Evolutionary conservation across 1,284 basidiomycete genomes (phyloP).

Genomic region (Anthracocystis setariae): DNA sequence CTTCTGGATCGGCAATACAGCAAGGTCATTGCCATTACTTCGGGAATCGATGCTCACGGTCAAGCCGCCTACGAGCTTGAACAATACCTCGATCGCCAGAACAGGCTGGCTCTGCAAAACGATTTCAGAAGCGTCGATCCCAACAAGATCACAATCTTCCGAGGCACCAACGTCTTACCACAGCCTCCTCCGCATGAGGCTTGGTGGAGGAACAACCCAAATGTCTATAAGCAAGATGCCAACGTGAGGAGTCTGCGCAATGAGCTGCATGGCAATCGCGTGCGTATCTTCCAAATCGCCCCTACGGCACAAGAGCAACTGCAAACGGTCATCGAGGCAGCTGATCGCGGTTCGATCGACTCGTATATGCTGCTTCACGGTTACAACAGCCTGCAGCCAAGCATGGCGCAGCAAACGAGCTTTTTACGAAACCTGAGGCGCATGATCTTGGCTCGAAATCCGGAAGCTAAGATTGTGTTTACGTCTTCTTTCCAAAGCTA

Average conservation of each 20-base stretch:
- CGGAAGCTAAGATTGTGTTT: slow-evolving; percentile 16
- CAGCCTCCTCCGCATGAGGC: slow-evolving; percentile 11
- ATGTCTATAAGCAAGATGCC: neutral
- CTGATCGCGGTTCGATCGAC: slow-evolving; percentile 15
- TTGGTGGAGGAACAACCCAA: slow-evolving; percentile 11
- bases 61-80: slow-evolving; percentile 21
- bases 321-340: slow-evolving; percentile 9
- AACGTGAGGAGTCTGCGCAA: neutral
- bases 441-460: slow-evolving; percentile 3
- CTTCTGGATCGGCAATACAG: slow-evolving; percentile 18
- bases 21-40: slow-evolving; percentile 27
- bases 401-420: slow-evolving; percentile 4
- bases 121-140: neutral
- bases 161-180: slow-evolving; percentile 2
- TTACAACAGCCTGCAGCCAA: slow-evolving; percentile 30
- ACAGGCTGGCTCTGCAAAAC: neutral
- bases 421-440: slow-evolving; percentile 15
- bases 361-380: slow-evolving; percentile 38
- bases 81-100: slow-evolving; percentile 14
- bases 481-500: slow-evolving; percentile 29
- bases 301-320: slow-evolving; percentile 11
- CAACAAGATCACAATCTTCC: slow-evolving; percentile 14
- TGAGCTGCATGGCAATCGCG: slow-evolving; percentile 10
- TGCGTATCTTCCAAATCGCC: slow-evolving; percentile 35
- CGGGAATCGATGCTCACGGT: slow-evolving; percentile 22